phyloP scores from a whole-genome alignment of 2,329 filamentous ascomycete species.

The Clonostachys solani region DNA sequence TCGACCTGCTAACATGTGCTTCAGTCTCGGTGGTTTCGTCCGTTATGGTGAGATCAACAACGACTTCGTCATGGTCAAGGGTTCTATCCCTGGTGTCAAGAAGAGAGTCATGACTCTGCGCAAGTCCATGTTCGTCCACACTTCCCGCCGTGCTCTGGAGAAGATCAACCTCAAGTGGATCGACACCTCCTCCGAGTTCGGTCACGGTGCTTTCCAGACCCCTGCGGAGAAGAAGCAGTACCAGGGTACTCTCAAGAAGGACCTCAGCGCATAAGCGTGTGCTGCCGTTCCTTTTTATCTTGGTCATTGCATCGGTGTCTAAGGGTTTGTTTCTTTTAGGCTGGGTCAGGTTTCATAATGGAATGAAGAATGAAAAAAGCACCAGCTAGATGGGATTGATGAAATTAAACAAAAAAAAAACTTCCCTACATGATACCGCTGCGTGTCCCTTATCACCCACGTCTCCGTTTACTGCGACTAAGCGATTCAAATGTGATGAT shows the following conservation, averaged over 20 bases:
- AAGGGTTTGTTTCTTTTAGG: constrained; percentile 34
- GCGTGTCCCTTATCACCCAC: too few relatives aligned
- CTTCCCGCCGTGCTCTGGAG: constrained; percentile 90
- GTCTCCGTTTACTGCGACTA: too few relatives aligned
- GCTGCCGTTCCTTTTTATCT: constrained; percentile 31
- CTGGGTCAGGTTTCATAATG: constrained; percentile 24
- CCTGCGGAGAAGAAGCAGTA: constrained; percentile 96
- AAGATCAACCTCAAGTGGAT: constrained; percentile 99
- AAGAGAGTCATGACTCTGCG: constrained; percentile 98
- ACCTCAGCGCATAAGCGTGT: constrained; percentile 48
- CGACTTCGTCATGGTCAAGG: constrained; percentile 98
- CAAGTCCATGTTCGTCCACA: constrained; percentile 98
- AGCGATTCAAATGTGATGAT: too few relatives aligned
- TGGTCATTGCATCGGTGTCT: constrained; percentile 52
- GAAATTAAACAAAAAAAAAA: constrained; percentile 3
- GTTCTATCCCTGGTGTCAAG: constrained; percentile 95
- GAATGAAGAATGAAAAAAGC: constrained; percentile 21
- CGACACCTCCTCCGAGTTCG: constrained; percentile 99
- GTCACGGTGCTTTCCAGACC: constrained; percentile 99
- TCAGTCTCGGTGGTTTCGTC: constrained; percentile 96
- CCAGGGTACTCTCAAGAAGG: constrained; percentile 99
- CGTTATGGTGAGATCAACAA: constrained; percentile 99
- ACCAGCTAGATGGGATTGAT: constrained; percentile 25
- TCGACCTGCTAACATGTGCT: constrained; percentile 22
- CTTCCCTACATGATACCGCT: too few relatives aligned